These are phyloP conservation scores for Phytopythium delawarense DNA, from an alignment of 352 stramenopile genomes.

Conservation along the genomic window DNA sequence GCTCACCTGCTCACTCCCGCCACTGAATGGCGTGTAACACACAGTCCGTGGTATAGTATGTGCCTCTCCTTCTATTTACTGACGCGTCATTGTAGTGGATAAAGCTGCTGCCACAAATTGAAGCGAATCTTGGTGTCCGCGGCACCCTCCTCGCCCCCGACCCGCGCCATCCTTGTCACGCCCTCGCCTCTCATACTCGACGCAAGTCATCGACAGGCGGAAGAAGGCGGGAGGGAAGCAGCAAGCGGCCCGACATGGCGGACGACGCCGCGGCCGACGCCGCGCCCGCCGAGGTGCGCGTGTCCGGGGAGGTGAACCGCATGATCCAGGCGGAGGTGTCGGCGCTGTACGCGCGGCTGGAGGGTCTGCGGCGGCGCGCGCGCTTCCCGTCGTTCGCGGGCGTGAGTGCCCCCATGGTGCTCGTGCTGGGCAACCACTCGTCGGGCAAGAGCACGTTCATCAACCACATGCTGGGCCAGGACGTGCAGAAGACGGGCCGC, in stretches of 20 bases:
- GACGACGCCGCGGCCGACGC: neutral
- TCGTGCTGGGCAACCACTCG: slow-evolving; percentile 85
- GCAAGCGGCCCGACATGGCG: too few species aligned
- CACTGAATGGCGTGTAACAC: neutral
- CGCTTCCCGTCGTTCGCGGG: slow-evolving; percentile 79
- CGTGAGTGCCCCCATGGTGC: slow-evolving; percentile 79
- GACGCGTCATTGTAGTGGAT: neutral
- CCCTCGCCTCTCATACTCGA: too few species aligned
- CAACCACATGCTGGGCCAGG: slow-evolving; percentile 82
- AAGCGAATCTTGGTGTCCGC: neutral
- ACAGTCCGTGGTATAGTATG: neutral
- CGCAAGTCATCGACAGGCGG: neutral
- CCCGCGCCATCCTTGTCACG: neutral
- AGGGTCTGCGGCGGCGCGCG: slow-evolving; percentile 53
- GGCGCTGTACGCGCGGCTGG: slow-evolving; percentile 63
- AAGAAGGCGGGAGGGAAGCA: slow-evolving; percentile 15
- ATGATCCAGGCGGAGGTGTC: slow-evolving; percentile 82
- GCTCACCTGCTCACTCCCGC: neutral
- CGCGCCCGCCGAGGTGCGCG: slow-evolving; percentile 24
- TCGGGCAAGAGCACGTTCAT: slow-evolving; percentile 87
- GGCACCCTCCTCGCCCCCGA: neutral
- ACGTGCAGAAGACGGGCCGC: slow-evolving; percentile 80
- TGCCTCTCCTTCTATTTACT: neutral
- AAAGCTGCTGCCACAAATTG: neutral
- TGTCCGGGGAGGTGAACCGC: slow-evolving; percentile 73